Evolutionary conservation across 805 yeast species (phyloP).

Genomic region (Ogataea nakhonphanomensis): DNA sequence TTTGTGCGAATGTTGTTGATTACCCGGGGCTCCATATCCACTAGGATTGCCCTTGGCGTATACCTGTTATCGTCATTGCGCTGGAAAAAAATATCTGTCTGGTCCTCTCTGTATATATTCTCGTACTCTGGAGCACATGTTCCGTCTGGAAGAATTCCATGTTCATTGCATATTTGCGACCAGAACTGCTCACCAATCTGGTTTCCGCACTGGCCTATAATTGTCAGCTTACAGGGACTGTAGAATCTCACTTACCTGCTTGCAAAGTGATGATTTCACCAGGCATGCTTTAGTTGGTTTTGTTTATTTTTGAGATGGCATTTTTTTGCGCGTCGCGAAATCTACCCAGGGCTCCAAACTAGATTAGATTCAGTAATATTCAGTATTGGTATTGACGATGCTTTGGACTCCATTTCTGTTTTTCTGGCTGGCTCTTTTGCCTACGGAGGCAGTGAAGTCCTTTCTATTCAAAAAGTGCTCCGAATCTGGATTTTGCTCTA

Average conservation of each 20-base stretch:
- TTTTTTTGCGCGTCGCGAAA: conserved; percentile 12
- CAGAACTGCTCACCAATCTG: conserved; percentile 92
- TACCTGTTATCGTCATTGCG: conserved; percentile 65
- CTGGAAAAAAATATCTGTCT: conserved; percentile 80
- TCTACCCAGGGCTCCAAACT: conserved; percentile 11
- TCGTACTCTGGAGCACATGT: conserved; percentile 39
- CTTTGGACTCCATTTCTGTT: conserved; percentile 5
- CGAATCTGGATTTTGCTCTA: conserved; percentile 77
- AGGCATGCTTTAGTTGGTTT: conserved; percentile 31
- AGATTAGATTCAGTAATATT: background rate
- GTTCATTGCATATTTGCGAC: conserved; percentile 84
- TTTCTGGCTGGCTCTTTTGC: conserved; percentile 7
- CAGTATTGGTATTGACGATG: conserved; percentile 2
- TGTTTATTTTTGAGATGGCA: conserved; percentile 2
- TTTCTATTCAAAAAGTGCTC: conserved; percentile 74
- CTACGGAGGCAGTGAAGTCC: conserved; percentile 49
- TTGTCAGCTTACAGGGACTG: background rate
- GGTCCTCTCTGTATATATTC: conserved; percentile 51
- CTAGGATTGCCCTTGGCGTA: conserved; percentile 81
- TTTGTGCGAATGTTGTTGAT: conserved; percentile 53
- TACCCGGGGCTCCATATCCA: conserved; percentile 91
- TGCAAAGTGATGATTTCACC: conserved; percentile 72
- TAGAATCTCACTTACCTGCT: conserved; percentile 38
- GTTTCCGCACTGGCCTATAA: conserved; percentile 88
- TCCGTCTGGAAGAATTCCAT: conserved; percentile 74